Evolutionary conservation across 305 asterid species (phyloP), one percentile per base, ranked within the genome.

Genomic region (Fraxinus angustifolia): DNA sequence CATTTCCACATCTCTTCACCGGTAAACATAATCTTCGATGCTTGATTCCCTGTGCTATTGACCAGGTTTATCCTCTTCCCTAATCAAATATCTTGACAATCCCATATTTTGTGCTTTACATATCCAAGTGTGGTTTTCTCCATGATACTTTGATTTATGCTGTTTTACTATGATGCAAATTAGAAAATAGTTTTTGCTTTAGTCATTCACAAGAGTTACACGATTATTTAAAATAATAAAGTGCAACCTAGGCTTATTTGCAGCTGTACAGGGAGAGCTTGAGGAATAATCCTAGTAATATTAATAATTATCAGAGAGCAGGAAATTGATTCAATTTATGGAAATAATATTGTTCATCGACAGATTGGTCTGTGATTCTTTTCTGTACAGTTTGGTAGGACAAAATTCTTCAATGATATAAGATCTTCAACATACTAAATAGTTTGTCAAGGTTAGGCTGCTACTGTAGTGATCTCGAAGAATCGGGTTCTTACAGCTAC

Each of bases 21-120:
- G 93, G 89, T 72, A 89, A 89, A 87, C 95, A 94, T 65, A 90
- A 77, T 83, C 90, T 85, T 45, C 96, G 96, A 42, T 93, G 99
- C 87, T 85, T 95, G 92, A 93, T 95, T 89, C 98, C 99, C 30
- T 95, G 99, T 79, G 99, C 99, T 60, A 95, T 95, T 40, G 98
- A 95, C 85, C 99, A 95, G 99, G 99, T 93, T 77, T 73, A 0
- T 70, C 67, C 78, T 83, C 79, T 21, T 82, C 77, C 81, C 78
- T 5, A 7, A 78, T 78, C 80, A 73, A 71, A 48, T 73, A 12
- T 36, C 7, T 76, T 56, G 17, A 67, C 16, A 28, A 26, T 67
- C 36, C 10, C 35, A 67, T 67, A 67, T 28, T 67, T 67, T 28
- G 36, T 67, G 17, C 36, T 28, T 67, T 67, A 23, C 73, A 67